Conservation (phyloP, 2,329 filamentous ascomycete species). For the Fusarium avenaceum region DNA sequence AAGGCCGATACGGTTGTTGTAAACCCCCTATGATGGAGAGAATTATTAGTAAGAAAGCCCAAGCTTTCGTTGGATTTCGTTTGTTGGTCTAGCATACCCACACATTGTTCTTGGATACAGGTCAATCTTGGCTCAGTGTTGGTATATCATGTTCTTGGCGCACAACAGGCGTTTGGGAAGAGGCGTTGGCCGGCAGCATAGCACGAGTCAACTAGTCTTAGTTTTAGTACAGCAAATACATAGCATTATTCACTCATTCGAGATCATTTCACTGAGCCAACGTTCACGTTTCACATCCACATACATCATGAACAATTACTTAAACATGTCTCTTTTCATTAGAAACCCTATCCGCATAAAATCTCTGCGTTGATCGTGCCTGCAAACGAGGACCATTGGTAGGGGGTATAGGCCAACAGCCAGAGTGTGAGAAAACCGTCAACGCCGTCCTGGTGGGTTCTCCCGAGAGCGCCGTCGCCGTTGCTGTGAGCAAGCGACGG, state of each 20-base stretch:
- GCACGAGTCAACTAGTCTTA: slow-evolving; percentile 3
- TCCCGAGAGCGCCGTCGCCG: slow-evolving; percentile 43
- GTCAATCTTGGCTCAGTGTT: neutral
- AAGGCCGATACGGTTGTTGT: slow-evolving; percentile 39
- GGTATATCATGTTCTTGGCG: slow-evolving; percentile 2
- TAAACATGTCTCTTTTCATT: slow-evolving; percentile 53
- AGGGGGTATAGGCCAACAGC: slow-evolving; percentile 60
- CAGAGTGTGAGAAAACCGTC: slow-evolving; percentile 57
- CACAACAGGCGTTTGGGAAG: slow-evolving; percentile 21
- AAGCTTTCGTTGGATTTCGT: slow-evolving; percentile 1
- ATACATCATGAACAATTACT: slow-evolving; percentile 10
- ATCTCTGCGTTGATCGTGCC: slow-evolving; percentile 54
- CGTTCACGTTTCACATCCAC: neutral
- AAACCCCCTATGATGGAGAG: slow-evolving; percentile 28
- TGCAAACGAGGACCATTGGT: slow-evolving; percentile 54
- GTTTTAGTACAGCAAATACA: slow-evolving; percentile 24
- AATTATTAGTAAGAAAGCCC: neutral
- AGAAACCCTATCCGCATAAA: slow-evolving; percentile 54
- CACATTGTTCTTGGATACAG: neutral
- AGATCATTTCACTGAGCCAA: too few species aligned
- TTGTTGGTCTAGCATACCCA: neutral
- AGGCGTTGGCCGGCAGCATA: slow-evolving; percentile 24
- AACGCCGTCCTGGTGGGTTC: slow-evolving; percentile 57
- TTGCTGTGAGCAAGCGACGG: slow-evolving; percentile 41
- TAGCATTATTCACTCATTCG: neutral